phyloP scores from a whole-genome alignment of 202 grass and related monocot species.

The Setaria viridis region DNA sequence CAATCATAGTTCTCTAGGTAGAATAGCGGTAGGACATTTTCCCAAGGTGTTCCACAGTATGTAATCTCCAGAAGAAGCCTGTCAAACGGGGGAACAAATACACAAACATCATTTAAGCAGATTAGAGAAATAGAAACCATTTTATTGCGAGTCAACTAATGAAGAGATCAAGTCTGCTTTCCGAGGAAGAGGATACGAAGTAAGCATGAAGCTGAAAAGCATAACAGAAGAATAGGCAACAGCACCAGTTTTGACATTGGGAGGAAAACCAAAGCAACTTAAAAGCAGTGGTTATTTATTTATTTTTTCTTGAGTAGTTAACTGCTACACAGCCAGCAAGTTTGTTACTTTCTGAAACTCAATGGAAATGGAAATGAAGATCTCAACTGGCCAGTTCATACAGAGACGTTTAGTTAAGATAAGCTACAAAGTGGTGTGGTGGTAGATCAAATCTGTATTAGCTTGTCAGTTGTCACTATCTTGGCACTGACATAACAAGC shows the following conservation, averaged over 20 bases:
- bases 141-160: neutral
- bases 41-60: conserved; percentile 97
- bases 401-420: neutral
- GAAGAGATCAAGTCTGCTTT: neutral
- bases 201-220: neutral
- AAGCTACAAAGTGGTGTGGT: neutral
- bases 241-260: neutral
- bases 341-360: conserved; percentile 11
- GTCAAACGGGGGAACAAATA: conserved; percentile 33
- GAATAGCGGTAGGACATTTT: conserved; percentile 71
- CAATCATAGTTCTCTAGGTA: conserved; percentile 52
- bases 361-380: neutral
- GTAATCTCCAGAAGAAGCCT: conserved; percentile 94
- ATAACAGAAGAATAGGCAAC: neutral
- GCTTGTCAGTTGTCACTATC: neutral
- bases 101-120: conserved; percentile 14
- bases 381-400: neutral
- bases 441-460: neutral
- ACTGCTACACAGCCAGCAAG: conserved; percentile 2
- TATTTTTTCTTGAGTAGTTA: neutral
- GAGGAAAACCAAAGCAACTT: neutral
- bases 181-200: neutral
- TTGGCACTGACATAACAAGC: neutral
- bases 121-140: neutral
- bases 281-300: neutral